A percentile compares a stretch with the other conserved stretches of the same genome.
phyloP scores from a whole-genome alignment of 2,329 filamentous ascomycete species.

The Pyrenophora graminea region DNA sequence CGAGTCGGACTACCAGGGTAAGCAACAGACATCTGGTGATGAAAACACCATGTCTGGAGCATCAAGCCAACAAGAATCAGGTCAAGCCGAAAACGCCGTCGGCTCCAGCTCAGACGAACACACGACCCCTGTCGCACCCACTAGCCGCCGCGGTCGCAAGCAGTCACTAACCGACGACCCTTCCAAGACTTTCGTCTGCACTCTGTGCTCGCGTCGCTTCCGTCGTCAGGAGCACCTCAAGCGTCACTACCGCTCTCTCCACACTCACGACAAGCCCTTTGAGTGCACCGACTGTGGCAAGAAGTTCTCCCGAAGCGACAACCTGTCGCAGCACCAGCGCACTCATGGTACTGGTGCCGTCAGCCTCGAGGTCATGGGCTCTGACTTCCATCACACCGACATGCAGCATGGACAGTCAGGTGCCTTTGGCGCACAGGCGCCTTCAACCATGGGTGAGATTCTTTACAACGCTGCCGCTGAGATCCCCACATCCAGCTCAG shows the following conservation, averaged over 20 bases:
- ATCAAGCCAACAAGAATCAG: conserved; percentile 44
- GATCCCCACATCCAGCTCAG: conserved; percentile 43
- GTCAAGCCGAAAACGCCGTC: conserved; percentile 51
- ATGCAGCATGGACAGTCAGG: conserved; percentile 37
- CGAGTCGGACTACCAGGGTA: conserved; percentile 44
- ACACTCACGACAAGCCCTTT: conserved; percentile 98
- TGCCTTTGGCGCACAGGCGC: conserved; percentile 42
- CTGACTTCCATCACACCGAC: conserved; percentile 59
- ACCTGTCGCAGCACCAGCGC: conserved; percentile 91
- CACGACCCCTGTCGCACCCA: conserved; percentile 46
- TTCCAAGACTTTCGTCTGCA: conserved; percentile 97
- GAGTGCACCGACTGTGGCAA: conserved; percentile 97
- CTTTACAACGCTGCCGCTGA: conserved; percentile 46
- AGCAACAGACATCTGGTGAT: conserved; percentile 40
- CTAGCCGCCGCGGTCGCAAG: conserved; percentile 94
- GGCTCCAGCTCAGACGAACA: conserved; percentile 52
- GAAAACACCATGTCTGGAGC: conserved; percentile 41
- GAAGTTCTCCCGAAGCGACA: conserved; percentile 98
- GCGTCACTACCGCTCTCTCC: conserved; percentile 96
- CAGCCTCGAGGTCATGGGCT: conserved; percentile 82
- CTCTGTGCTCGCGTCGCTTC: conserved; percentile 95
- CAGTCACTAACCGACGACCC: conserved; percentile 97
- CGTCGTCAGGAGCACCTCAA: conserved; percentile 97
- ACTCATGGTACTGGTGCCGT: conserved; percentile 91
- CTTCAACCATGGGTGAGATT: conserved; percentile 44